phyloP scores from a whole-genome alignment of 345 rosid species.

The Diplotaxis tenuifolia region DNA sequence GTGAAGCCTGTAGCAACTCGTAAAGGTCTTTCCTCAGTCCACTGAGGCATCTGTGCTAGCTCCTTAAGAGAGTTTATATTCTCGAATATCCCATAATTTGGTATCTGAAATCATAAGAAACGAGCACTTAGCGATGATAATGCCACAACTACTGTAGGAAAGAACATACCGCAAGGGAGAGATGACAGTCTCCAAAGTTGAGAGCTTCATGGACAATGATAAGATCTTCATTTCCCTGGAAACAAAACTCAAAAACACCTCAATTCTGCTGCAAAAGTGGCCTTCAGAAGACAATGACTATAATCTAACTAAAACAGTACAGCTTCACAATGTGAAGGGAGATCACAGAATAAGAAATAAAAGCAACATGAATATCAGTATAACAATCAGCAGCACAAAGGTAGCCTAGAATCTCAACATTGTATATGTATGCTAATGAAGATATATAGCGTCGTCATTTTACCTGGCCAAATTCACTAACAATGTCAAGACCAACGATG shows the following conservation, averaged over 20 bases:
- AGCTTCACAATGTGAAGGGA: neutral
- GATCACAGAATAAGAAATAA: neutral
- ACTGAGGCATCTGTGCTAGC: constrained; percentile 78
- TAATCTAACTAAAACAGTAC: neutral
- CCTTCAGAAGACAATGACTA: neutral
- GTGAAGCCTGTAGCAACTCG: constrained; percentile 91
- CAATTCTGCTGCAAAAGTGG: neutral
- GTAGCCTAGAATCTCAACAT: neutral
- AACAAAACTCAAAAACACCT: constrained; percentile 6
- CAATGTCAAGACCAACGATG: constrained; percentile 82
- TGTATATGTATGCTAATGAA: neutral
- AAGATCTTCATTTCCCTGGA: constrained; percentile 81
- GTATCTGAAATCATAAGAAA: constrained; percentile 56
- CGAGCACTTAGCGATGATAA: constrained; percentile 2
- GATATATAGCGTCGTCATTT: neutral
- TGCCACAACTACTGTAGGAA: neutral
- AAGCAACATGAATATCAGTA: neutral
- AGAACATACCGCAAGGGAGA: constrained; percentile 78
- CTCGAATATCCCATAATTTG: constrained; percentile 92
- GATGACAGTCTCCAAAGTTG: constrained; percentile 82
- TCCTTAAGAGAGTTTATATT: constrained; percentile 71
- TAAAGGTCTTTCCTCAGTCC: constrained; percentile 87
- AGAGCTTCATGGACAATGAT: constrained; percentile 84
- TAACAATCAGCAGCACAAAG: neutral
- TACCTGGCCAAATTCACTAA: constrained; percentile 84